Percentiles rank a stretch among this genome's conserved stretches.
These are phyloP conservation scores for Pythium monospermum DNA, from an alignment of 352 stramenopile species.

Conservation along the genomic window DNA sequence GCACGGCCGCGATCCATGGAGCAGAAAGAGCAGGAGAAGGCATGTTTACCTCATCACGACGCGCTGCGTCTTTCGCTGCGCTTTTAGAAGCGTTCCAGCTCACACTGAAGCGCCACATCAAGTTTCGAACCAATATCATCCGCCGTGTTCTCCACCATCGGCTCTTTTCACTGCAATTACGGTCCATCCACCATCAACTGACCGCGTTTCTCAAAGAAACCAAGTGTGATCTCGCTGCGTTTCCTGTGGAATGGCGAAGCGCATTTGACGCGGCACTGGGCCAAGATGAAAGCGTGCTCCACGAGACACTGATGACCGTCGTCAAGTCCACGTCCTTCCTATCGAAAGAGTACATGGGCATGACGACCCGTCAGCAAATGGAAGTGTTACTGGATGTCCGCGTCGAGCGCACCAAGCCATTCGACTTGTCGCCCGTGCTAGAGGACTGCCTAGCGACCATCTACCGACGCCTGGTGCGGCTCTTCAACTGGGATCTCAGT, in stretches of 20 bases:
- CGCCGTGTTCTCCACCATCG: constrained; percentile 23
- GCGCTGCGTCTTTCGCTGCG: constrained; percentile 24
- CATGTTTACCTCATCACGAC: constrained; percentile 6
- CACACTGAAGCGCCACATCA: constrained; percentile 31
- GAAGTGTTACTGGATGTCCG: constrained; percentile 54
- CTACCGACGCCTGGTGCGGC: constrained; percentile 42
- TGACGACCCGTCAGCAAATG: constrained; percentile 40
- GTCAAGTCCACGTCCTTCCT: constrained; percentile 52
- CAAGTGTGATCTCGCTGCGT: constrained; percentile 2
- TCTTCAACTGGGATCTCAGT: constrained; percentile 31
- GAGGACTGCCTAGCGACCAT: constrained; percentile 63
- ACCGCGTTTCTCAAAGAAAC: constrained; percentile 12
- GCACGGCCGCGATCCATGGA: background rate
- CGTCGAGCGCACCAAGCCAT: constrained; percentile 26
- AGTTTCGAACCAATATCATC: constrained; percentile 19
- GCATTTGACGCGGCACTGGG: constrained; percentile 11
- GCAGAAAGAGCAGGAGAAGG: background rate
- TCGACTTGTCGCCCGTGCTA: constrained; percentile 38
- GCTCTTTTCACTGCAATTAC: constrained; percentile 23
- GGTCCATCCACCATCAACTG: constrained; percentile 23
- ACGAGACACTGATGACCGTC: constrained; percentile 48
- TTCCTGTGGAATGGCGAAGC: constrained; percentile 15
- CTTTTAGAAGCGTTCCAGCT: constrained; percentile 51
- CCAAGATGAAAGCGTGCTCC: constrained; percentile 51
- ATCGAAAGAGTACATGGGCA: constrained; percentile 38